Evolutionary conservation across 495 filamentous ascomycete species (phyloP), one percentile per base, ranked within the genome.

Genomic region (Aspergillus asperescens): DNA sequence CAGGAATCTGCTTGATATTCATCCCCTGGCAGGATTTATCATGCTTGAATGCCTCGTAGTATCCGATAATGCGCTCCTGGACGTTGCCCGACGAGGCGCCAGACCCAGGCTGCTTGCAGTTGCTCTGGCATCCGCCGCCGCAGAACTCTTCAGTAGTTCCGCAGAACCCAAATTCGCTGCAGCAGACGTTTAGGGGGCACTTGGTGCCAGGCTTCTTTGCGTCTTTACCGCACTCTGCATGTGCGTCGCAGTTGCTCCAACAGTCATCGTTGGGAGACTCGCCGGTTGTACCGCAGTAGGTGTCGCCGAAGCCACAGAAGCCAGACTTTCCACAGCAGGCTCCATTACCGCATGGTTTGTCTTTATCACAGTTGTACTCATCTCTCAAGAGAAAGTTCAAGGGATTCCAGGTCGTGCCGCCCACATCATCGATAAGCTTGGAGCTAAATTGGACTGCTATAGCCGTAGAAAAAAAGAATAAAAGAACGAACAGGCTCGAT

Each of bases 61-160:
- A 55, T 9, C 46, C 53, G 19, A 50, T 50, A 1, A 34, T 15
- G 3, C 45, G 16, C 16, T 48, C 15, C 29, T 22, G 22, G 5
- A 39, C 31, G 7, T 39, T 25, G 10, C 15, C 15, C 5, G 12
- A 8, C 18, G 28, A 46, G 7, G 12, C 18, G 1, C 23, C 7
- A 12, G 41, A 29, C 0, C 32, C 24, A 4, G 41, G 42, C 23
- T 53, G 28, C 9, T 46, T 38, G 24, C 51, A 58, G 29, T 50
- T 46, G 12, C 39, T 34, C 44, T 61, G 56, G 37, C 50, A 58
- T n/a, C 50, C 25, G 19, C 12, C 43, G 15, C 29, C 56, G 54
- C 77, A 81, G 60, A 74, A 81, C 35, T 76, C 70, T 6, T 65
- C 53, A 1, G 73, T 72, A 0, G 65, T 75, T 13, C 67, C 67